phyloP scores from a whole-genome alignment of 2,329 filamentous ascomycete genomes.

The Calonectria hawksworthii region DNA sequence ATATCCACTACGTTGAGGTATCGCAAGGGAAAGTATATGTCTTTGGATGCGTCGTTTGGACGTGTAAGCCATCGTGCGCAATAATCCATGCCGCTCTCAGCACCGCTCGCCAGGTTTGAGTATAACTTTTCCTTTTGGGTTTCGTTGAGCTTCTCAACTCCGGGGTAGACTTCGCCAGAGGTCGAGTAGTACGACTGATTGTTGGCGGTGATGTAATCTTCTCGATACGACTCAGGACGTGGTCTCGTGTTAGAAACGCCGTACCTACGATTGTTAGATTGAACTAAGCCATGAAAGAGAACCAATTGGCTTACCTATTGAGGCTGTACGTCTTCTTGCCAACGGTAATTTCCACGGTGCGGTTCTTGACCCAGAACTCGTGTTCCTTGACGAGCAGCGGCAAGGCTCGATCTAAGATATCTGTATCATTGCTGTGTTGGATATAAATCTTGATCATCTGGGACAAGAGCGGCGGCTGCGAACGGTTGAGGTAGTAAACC shows the following conservation, averaged over 20 bases:
- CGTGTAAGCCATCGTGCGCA: conserved; percentile 69
- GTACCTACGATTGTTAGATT: conserved; percentile 57
- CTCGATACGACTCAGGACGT: conserved; percentile 75
- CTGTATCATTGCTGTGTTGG: conserved; percentile 74
- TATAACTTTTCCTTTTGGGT: conserved; percentile 68
- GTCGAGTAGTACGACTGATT: conserved; percentile 73
- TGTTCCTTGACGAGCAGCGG: conserved; percentile 75
- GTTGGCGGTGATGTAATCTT: conserved; percentile 76
- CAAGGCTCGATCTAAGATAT: conserved; percentile 71
- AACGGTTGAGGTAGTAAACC: conserved; percentile 77
- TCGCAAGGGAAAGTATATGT: conserved; percentile 75
- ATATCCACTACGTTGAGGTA: conserved; percentile 71
- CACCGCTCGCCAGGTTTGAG: conserved; percentile 73
- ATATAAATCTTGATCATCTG: conserved; percentile 77
- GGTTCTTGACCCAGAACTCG: conserved; percentile 73
- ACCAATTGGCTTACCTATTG: conserved; percentile 61
- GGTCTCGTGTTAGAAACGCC: conserved; percentile 75
- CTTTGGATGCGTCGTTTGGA: conserved; percentile 69
- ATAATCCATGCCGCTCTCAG: conserved; percentile 78
- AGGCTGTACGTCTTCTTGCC: conserved; percentile 65
- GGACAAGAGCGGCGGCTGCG: conserved; percentile 75
- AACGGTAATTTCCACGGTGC: conserved; percentile 66
- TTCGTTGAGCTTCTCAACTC: conserved; percentile 63
- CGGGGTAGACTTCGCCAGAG: conserved; percentile 71
- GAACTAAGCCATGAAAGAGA: not conserved